Evolutionary conservation across 2,329 filamentous ascomycete species (phyloP).

Genomic region (Nothophoma quercina): DNA sequence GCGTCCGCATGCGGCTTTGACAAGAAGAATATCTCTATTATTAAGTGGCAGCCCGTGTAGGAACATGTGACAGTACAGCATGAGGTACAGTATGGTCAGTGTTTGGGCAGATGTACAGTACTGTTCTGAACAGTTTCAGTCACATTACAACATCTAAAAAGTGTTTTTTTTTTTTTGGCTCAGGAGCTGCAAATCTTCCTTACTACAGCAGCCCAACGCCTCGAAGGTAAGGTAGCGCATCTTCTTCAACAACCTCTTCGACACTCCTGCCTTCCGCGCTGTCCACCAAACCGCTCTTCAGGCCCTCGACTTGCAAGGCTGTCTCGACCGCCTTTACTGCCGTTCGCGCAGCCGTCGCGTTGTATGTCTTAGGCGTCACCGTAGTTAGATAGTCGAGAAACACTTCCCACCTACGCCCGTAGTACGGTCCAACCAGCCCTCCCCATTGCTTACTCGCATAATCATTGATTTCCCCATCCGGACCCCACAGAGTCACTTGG

Average conservation of each 20-base stretch:
- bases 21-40: too few species aligned
- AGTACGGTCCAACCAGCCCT: constrained; percentile 58
- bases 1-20: too few species aligned
- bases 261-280: constrained; percentile 14
- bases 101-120: too few species aligned
- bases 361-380: constrained; percentile 16
- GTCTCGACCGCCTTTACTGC: constrained; percentile 19
- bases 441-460: constrained; percentile 61
- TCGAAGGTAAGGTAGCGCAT: constrained; percentile 14
- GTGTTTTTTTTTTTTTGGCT: too few species aligned
- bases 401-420: constrained; percentile 56
- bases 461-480: constrained; percentile 57
- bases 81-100: too few species aligned
- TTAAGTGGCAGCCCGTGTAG: too few species aligned
- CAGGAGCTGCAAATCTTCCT: too few species aligned
- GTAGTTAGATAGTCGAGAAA: constrained; percentile 53
- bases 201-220: constrained; percentile 5
- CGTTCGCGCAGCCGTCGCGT: constrained; percentile 15
- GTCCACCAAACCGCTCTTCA: background rate
- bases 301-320: constrained; percentile 15
- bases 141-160: too few species aligned
- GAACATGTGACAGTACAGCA: too few species aligned
- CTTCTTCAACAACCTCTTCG: constrained; percentile 21
- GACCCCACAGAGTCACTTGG: constrained; percentile 61
- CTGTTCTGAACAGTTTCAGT: too few species aligned